Evolutionary conservation across 176 grass and related monocot species (phyloP), one percentile per base, ranked within the genome.

Genomic region (Bothriochloa decipiens): DNA sequence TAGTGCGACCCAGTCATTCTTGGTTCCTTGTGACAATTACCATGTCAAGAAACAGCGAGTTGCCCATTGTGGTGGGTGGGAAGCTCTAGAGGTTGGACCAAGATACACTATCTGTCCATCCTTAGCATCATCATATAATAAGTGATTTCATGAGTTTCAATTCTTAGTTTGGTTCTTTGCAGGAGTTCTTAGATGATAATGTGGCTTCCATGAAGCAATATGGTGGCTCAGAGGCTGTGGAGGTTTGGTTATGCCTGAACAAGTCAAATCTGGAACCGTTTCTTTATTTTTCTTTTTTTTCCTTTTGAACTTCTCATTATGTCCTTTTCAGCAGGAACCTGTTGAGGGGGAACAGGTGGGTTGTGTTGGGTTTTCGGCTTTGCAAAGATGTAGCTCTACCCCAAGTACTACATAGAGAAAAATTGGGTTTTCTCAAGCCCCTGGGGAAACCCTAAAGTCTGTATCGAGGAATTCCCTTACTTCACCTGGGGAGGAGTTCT

Each of bases 401-500:
- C 96, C 91, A 29, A 92, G 70, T 80, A 79, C 72, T 57, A 75
- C 76, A 13, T 63, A 78, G 18, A 87, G 64, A 75, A 95, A 92
- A 42, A 81, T 78, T 60, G 70, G 69, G 23, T 82, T 83, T 85
- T 87, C 67, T 68, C 53, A 75, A 49, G 83, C 64, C 10, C 75
- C 35, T 75, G 76, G 80, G 29, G 96, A 87, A 46, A 98, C 91
- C 46, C 96, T 93, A 28, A 97, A 83, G 81, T 95, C 92, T 74
- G 84, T 39, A 32, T 77, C 77, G 26, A 61, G 87, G 42, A 92
- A 87, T 64, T 91, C 83, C 29, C 82, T 95, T n/a, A 81, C 90
- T 74, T 98, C 96, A 25, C 93, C 96, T 9, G 96, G 96, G 18
- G 93, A 95, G 40, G 96, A 98, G 32, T 98, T 98, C 84, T 98